phyloP scores from a whole-genome alignment of 2,329 filamentous ascomycete genomes.

The Aspergillus sp. region DNA sequence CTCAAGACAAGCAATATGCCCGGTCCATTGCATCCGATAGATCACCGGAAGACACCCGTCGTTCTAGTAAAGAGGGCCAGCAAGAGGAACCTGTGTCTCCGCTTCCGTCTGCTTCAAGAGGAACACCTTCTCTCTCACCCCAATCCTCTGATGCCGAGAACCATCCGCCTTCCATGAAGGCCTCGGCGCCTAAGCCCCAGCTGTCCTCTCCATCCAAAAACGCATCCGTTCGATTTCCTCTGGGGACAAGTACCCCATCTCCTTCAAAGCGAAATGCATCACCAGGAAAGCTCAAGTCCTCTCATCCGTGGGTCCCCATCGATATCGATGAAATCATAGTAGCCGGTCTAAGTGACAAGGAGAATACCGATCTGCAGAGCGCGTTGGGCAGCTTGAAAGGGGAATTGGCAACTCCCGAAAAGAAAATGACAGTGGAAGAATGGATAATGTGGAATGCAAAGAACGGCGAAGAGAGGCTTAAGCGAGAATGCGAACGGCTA shows the following conservation, averaged over 20 bases:
- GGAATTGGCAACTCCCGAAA: constrained; percentile 72
- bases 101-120: constrained; percentile 34
- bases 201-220: constrained; percentile 34
- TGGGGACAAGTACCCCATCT: constrained; percentile 52
- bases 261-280: constrained; percentile 61
- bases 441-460: constrained; percentile 84
- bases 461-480: constrained; percentile 75
- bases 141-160: constrained; percentile 82
- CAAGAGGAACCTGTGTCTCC: constrained; percentile 25
- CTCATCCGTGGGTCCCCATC: constrained; percentile 67
- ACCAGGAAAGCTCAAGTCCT: constrained; percentile 53
- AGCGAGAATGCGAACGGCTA: constrained; percentile 77
- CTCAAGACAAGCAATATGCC: constrained; percentile 35
- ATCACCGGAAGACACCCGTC: constrained; percentile 9
- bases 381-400: constrained; percentile 56
- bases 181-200: constrained; percentile 47
- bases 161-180: constrained; percentile 68
- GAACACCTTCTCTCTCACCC: constrained; percentile 65
- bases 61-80: constrained; percentile 8
- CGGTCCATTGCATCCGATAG: constrained; percentile 27
- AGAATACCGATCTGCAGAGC: constrained; percentile 51
- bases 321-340: constrained; percentile 69
- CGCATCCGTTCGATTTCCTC: constrained; percentile 40
- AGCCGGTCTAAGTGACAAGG: constrained; percentile 39
- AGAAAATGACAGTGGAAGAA: constrained; percentile 87